These are phyloP conservation scores for Passiflora organensis DNA, from an alignment of 345 rosid genomes.

Conservation along the genomic window DNA sequence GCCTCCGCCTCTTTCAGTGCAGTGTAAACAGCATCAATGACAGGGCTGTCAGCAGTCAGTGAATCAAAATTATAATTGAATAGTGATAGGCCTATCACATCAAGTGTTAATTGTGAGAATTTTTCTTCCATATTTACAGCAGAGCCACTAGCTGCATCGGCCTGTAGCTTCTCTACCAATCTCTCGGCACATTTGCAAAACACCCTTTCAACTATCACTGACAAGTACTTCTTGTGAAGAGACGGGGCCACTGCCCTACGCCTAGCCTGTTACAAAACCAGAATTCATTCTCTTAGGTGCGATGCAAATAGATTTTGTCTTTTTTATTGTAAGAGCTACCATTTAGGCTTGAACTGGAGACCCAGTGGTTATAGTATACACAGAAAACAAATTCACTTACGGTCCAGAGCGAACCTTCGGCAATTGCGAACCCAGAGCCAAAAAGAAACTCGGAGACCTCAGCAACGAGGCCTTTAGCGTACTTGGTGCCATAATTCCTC, in stretches of 20 bases:
- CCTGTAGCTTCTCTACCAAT: conserved; percentile 78
- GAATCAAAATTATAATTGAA: conserved; percentile 91
- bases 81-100: conserved; percentile 75
- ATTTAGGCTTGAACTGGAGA: too few relatives aligned
- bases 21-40: conserved; percentile 87
- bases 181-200: conserved; percentile 87
- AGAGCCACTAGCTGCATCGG: conserved; percentile 56
- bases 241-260: conserved; percentile 92
- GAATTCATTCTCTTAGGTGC: background rate
- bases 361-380: background rate
- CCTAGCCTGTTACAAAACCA: conserved; percentile 51
- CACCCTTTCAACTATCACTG: conserved; percentile 83
- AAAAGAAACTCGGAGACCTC: conserved; percentile 90
- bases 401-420: conserved; percentile 90
- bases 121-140: conserved; percentile 92
- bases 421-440: conserved; percentile 91
- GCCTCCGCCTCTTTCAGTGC: conserved; percentile 92
- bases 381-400: conserved; percentile 24
- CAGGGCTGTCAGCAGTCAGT: conserved; percentile 68
- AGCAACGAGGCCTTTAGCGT: conserved; percentile 81
- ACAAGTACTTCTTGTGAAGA: conserved; percentile 83
- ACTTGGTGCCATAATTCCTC: conserved; percentile 67
- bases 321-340: too few relatives aligned
- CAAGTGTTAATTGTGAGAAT: conserved; percentile 88
- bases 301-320: too few relatives aligned